Conservation (phyloP, 306 rosid species). For the peach (Prunus persica) region Prunus_persica_NCBIv2 NC_034009.1:27773501-27774000, state of each 20-base stretch:
- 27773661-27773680: not conserved
- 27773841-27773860: not conserved
- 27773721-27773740: too few species aligned
- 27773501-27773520: too few species aligned
- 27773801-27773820: conserved; percentile 23
- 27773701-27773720: too few species aligned
- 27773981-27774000: not conserved
- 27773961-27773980: not conserved
- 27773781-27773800: conserved; percentile 38
- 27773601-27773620: not conserved
- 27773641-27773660: not conserved
- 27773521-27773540: not conserved
- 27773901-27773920: not conserved
- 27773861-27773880: not conserved
- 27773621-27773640: not conserved
- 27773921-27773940: not conserved
- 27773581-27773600: not conserved
- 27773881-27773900: not conserved
- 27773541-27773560: not conserved
- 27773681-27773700: too few species aligned
- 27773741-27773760: not conserved
- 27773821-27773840: not conserved
- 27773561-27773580: not conserved
- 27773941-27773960: not conserved
- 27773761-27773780: conserved; percentile 1